Percentiles rank a stretch among this genome's conserved stretches.
These are phyloP conservation scores for Xerocomellus intermedius DNA, from an alignment of 768 basidiomycete species.

Conservation along the genomic window DNA sequence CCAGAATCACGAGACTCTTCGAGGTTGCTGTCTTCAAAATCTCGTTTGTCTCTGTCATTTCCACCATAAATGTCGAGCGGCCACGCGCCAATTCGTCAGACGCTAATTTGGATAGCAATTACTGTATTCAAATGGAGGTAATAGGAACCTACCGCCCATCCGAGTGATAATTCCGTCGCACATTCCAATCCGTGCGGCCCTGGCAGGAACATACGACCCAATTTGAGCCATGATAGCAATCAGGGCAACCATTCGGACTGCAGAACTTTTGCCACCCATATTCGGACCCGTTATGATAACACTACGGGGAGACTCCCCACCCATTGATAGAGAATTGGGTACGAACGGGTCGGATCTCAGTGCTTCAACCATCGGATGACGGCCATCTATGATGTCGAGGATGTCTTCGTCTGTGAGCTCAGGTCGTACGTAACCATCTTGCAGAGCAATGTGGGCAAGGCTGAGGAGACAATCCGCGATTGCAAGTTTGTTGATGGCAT, in stretches of 20 bases:
- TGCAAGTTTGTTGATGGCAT: conserved; percentile 78
- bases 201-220: conserved; percentile 90
- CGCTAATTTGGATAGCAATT: conserved; percentile 42
- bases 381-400: conserved; percentile 76
- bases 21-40: conserved; percentile 75
- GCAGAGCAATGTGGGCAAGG: conserved; percentile 75
- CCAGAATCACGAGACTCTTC: conserved; percentile 83
- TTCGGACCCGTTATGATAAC: conserved; percentile 85
- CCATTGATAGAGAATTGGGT: conserved; percentile 74
- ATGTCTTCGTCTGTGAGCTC: conserved; percentile 62
- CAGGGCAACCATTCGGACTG: conserved; percentile 75
- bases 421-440: conserved; percentile 76
- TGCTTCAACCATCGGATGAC: conserved; percentile 92
- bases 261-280: conserved; percentile 87
- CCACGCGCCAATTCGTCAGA: conserved; percentile 86
- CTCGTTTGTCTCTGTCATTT: conserved; percentile 91
- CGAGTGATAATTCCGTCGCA: conserved; percentile 84
- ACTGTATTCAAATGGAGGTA: not conserved
- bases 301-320: conserved; percentile 47
- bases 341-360: conserved; percentile 80
- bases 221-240: conserved; percentile 80
- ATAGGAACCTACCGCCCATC: conserved; percentile 69
- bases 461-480: conserved; percentile 85
- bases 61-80: conserved; percentile 96
- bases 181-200: conserved; percentile 68